Percentiles rank a stretch among this genome's conserved stretches.
These are phyloP conservation scores for Clathrospora elynae DNA, from an alignment of 2,329 filamentous ascomycete species.

Conservation along the genomic window DNA sequence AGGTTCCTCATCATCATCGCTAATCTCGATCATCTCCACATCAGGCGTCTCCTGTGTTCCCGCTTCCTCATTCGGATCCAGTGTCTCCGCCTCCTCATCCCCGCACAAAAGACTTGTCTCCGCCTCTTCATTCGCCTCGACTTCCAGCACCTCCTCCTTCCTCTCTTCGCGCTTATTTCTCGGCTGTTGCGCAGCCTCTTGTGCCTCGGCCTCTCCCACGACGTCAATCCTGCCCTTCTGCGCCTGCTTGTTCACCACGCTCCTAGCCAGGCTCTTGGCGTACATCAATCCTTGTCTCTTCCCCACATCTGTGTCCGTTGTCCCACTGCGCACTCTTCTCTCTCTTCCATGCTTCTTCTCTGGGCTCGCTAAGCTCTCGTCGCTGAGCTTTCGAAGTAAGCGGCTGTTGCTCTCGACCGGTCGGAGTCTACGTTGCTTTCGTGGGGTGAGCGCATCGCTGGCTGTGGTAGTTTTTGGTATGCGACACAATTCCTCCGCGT, in stretches of 20 bases:
- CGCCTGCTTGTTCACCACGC: conserved; percentile 28
- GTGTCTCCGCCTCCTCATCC: conserved; percentile 27
- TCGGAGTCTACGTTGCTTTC: conserved; percentile 42
- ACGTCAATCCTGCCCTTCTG: conserved; percentile 23
- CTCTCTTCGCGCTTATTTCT: conserved; percentile 10
- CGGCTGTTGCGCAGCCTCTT: conserved; percentile 15
- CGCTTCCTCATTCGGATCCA: conserved; percentile 30
- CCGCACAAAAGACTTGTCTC: conserved; percentile 42
- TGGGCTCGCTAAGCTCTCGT: conserved; percentile 38
- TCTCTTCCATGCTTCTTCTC: conserved; percentile 31
- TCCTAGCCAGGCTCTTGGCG: conserved; percentile 39
- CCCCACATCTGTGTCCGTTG: conserved; percentile 22
- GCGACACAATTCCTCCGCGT: conserved; percentile 31
- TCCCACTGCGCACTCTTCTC: conserved; percentile 22
- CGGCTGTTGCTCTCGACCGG: conserved; percentile 41
- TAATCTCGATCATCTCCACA: conserved; percentile 11
- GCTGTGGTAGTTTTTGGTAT: conserved; percentile 25
- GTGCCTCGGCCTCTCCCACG: conserved; percentile 16
- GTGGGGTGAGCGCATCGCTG: conserved; percentile 24
- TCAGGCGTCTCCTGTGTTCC: conserved; percentile 8
- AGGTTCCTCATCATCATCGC: conserved; percentile 32
- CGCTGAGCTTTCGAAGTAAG: conserved; percentile 34
- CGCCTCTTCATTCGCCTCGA: conserved; percentile 22
- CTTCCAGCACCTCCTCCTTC: conserved; percentile 12
- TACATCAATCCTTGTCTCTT: conserved; percentile 28